phyloP scores from a whole-genome alignment of 2,329 filamentous ascomycete genomes.

The Phaeosphaeria sp. region DNA sequence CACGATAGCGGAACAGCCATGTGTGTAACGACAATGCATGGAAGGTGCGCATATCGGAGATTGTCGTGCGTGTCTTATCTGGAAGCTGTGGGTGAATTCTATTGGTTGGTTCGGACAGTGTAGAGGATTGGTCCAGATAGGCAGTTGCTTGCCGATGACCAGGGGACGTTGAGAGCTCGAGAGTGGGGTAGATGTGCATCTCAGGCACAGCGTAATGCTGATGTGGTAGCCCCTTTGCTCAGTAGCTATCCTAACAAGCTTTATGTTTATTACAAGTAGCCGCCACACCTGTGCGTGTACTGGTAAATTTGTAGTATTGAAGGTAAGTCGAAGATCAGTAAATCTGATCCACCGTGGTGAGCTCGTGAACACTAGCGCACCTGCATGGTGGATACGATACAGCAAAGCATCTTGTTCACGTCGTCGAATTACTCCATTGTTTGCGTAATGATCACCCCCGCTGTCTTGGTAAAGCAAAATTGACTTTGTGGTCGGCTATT shows the following conservation, averaged over 20 bases:
- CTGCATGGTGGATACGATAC: not conserved
- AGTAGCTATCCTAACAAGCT: no score
- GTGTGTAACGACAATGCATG: constrained; percentile 9
- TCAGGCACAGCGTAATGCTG: not conserved
- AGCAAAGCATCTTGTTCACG: not conserved
- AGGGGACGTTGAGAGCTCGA: not conserved
- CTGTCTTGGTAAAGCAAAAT: not conserved
- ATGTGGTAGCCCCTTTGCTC: no score
- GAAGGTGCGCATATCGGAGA: constrained; percentile 2
- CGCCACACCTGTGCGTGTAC: no score
- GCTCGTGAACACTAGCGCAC: not conserved
- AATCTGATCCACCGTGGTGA: not conserved
- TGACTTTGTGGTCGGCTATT: not conserved
- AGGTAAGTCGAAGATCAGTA: not conserved
- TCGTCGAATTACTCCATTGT: not conserved
- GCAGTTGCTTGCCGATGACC: not conserved
- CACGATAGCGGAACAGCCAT: constrained; percentile 13
- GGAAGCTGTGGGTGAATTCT: not conserved
- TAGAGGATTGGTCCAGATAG: constrained; percentile 31
- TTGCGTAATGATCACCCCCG: not conserved
- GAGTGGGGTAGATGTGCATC: not conserved
- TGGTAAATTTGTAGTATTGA: not conserved
- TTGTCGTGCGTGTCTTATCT: constrained; percentile 24
- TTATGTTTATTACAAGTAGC: no score
- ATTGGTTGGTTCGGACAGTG: constrained; percentile 3